Base-by-base conservation (phyloP, 805 yeast genomes). In the Wickerhamomyces hampshirensis region DNA sequence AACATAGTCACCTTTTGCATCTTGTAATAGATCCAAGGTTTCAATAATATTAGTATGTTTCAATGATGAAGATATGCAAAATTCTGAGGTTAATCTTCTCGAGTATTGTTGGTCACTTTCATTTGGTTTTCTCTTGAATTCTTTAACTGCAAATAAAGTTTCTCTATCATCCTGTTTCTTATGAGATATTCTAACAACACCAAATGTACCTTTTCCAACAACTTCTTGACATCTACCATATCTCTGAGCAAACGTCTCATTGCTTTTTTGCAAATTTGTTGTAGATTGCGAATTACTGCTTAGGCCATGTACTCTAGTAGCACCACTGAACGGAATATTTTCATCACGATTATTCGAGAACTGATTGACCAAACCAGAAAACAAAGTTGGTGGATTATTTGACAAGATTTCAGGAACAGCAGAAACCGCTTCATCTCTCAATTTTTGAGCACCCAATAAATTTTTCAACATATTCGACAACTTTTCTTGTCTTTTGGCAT, bases 211-310 rank as follows among this genome's bases (percentile, higher is more conserved):
- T 34, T 84, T 74, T 18, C 98, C 98, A 44, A 93, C 75, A 32
- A 89, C 85, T 58, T 91, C 98, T 60, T 87, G 96, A 58, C 98
- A 91, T 35, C 84, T 73, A 29, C 98, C 98, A 58, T 91, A 91
- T 56, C 89, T 84, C 49, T 88, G 89, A 7, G 78, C 82, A 58
- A 91, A 83, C 8, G 89, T 76, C 23, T 18, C 24, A 28, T 27
- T 27, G 35, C 13, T 26, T 28, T 16, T 18, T 14, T 17, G 21
- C 9, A 12, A n/a, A 16, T 27, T 27, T 8, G 38, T 14, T 5
- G 34, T 14, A 9, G 35, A 5, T 18, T 38, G 21, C 18, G 16
- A 12, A 18, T 12, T 30, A 17, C 32, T 28, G 8, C 23, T 15
- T 6, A 44, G 31, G 6, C 47, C 48, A 8, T 39, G 40, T 10